phyloP scores from a whole-genome alignment of 371 early-diverging fungal species.

The Mortierella sp. region DNA sequence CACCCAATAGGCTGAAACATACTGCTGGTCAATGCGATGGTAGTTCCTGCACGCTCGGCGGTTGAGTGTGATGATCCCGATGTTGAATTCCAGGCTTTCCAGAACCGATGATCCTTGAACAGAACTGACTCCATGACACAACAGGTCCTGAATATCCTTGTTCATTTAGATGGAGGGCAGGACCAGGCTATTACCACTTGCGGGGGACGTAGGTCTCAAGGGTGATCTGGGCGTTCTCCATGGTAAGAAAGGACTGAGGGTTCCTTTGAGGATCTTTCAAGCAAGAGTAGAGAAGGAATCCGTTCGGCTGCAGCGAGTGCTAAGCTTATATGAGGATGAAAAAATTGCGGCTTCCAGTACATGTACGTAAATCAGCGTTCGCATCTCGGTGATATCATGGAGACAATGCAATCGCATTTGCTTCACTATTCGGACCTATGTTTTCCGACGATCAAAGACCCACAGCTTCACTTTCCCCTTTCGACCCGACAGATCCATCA shows the following conservation, averaged over 20 bases:
- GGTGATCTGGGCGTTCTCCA: slow-evolving; percentile 55
- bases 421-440: neutral
- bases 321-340: too few species aligned
- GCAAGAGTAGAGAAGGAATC: slow-evolving; percentile 42
- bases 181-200: slow-evolving; percentile 39
- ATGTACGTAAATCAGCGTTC: too few species aligned
- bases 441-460: slow-evolving; percentile 1
- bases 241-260: slow-evolving; percentile 26
- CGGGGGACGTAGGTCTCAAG: slow-evolving; percentile 55
- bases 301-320: too few species aligned
- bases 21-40: slow-evolving; percentile 13
- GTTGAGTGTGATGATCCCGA: neutral
- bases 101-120: too few species aligned
- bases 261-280: slow-evolving; percentile 38
- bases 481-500: slow-evolving; percentile 8
- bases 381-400: too few species aligned
- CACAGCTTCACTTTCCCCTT: neutral
- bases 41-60: slow-evolving; percentile 12
- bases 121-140: neutral
- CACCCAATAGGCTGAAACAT: neutral
- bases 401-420: too few species aligned
- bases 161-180: neutral
- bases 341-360: too few species aligned
- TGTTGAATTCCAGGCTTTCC: too few species aligned
- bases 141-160: neutral